Conservation (phyloP, 23 red algal genomes). For the Gracilaria caudata region DNA sequence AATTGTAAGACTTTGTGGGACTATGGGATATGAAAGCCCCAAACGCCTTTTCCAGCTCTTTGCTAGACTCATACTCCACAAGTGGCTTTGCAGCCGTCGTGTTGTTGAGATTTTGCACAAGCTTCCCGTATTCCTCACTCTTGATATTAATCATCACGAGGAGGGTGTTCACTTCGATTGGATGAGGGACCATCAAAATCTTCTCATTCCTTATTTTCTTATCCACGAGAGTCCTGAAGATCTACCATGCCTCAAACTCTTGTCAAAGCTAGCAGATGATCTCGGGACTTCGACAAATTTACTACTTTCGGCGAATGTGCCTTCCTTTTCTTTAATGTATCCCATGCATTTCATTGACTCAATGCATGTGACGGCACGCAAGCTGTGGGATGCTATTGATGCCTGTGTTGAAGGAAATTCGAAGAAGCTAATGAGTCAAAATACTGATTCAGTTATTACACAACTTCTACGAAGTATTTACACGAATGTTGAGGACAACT, state of each 20-base stretch:
- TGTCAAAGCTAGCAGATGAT: constrained; percentile 33
- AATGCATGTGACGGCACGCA: constrained; percentile 23
- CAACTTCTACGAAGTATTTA: constrained; percentile 27
- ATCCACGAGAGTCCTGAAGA: constrained; percentile 20
- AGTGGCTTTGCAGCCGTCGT: constrained; percentile 19
- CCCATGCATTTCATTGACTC: constrained; percentile 56
- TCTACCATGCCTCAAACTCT: background rate
- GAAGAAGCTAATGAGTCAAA: constrained; percentile 25
- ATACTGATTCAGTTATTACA: constrained; percentile 32
- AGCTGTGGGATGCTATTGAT: constrained; percentile 55
- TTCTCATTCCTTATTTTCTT: constrained; percentile 48
- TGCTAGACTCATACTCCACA: constrained; percentile 30
- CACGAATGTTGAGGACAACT: background rate
- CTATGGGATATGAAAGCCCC: constrained; percentile 31
- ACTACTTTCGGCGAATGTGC: constrained; percentile 39
- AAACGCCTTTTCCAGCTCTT: constrained; percentile 34
- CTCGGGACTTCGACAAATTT: constrained; percentile 22
- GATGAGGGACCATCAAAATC: constrained; percentile 37
- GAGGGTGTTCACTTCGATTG: constrained; percentile 50
- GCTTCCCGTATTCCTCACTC: constrained; percentile 24
- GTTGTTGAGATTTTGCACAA: background rate
- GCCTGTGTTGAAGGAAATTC: constrained; percentile 25
- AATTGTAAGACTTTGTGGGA: constrained; percentile 24
- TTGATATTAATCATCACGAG: constrained; percentile 39
- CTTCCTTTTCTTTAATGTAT: constrained; percentile 48